These are phyloP conservation scores for Apiospora arundinis DNA, from an alignment of 2,329 filamentous ascomycete species.

Conservation along the genomic window DNA sequence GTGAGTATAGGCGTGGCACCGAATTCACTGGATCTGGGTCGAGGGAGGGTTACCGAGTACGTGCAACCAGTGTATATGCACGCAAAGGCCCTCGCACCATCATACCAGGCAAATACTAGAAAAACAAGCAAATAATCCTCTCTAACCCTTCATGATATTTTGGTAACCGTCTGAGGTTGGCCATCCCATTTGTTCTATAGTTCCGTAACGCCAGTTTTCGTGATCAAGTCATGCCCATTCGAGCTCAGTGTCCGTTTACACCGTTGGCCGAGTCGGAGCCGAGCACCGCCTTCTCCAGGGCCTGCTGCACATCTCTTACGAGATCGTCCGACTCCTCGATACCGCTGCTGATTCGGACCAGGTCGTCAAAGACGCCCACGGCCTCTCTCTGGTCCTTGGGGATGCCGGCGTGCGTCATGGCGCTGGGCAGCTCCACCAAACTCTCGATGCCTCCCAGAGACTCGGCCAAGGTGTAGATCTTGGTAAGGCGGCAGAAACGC, in stretches of 20 bases:
- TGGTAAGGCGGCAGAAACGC: constrained; percentile 88
- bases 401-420: constrained; percentile 98
- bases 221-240: constrained; percentile 1
- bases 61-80: not conserved
- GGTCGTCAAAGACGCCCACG: constrained; percentile 92
- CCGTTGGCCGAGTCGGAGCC: constrained; percentile 3
- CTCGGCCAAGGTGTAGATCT: constrained; percentile 93
- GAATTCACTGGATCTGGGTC: not conserved
- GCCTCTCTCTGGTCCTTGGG: constrained; percentile 88
- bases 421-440: constrained; percentile 88
- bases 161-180: not conserved
- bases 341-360: constrained; percentile 91
- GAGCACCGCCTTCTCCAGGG: constrained; percentile 75
- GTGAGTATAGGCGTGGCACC: not conserved
- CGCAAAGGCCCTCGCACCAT: not conserved
- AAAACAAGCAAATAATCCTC: not conserved
- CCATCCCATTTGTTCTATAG: not conserved
- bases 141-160: not conserved
- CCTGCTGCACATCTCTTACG: constrained; percentile 80
- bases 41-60: no score
- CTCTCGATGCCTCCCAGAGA: constrained; percentile 91
- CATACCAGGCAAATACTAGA: not conserved
- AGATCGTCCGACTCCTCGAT: constrained; percentile 91
- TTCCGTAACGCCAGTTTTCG: constrained; percentile 3
- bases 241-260: constrained; percentile 1